phyloP scores from a whole-genome alignment of 345 rosid genomes.

The Pseudoturritis turrita region DNA sequence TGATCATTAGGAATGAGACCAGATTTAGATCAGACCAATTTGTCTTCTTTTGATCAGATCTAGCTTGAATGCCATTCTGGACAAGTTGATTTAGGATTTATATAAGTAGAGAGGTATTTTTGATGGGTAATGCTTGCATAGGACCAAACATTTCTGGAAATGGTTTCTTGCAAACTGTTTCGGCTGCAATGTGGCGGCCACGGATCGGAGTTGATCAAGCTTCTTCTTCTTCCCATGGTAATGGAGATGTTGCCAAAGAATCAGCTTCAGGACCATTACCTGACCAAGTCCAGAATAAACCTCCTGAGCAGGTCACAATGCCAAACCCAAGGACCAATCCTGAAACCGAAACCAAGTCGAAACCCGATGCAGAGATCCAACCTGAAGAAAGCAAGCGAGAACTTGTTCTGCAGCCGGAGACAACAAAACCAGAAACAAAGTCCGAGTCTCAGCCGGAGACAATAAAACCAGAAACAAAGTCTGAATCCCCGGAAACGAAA shows the following conservation, averaged over 20 bases:
- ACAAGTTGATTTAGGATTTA: constrained; percentile 17
- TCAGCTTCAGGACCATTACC: constrained; percentile 38
- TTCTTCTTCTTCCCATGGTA: constrained; percentile 38
- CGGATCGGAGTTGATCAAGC: constrained; percentile 46
- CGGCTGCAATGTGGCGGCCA: constrained; percentile 74
- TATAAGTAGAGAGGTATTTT: not conserved
- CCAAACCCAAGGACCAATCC: constrained; percentile 33
- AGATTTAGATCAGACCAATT: constrained; percentile 10
- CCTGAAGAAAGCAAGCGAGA: constrained; percentile 18
- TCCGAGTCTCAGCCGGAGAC: constrained; percentile 43
- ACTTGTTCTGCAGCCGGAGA: constrained; percentile 34
- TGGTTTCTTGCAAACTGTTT: constrained; percentile 69
- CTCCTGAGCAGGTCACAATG: constrained; percentile 63
- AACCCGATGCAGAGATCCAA: constrained; percentile 17
- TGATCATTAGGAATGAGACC: constrained; percentile 26
- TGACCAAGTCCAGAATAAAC: constrained; percentile 51
- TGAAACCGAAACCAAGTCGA: constrained; percentile 18
- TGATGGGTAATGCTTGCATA: constrained; percentile 82
- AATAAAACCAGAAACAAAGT: constrained; percentile 41
- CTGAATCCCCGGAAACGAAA: constrained; percentile 30
- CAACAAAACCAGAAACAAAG: constrained; percentile 43
- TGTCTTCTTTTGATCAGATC: constrained; percentile 27
- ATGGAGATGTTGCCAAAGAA: constrained; percentile 35
- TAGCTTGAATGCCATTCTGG: constrained; percentile 21
- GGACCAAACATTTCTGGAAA: constrained; percentile 70